Evolutionary conservation across 495 filamentous ascomycete species (phyloP).

Genomic region (Neurospora cerealis): DNA sequence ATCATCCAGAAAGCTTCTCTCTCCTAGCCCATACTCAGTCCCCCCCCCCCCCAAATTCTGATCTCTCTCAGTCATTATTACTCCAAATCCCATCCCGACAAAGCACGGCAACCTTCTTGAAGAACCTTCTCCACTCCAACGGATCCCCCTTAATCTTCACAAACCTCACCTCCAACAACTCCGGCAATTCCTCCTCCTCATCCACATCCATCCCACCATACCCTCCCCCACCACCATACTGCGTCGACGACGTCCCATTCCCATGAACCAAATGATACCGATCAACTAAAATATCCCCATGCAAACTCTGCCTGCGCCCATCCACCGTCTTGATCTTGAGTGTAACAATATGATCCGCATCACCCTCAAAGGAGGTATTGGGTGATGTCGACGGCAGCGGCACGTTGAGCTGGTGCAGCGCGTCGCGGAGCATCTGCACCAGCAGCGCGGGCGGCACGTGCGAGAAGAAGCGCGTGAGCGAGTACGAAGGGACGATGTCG

Average conservation of each 20-base stretch:
- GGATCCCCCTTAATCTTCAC: constrained; percentile 94
- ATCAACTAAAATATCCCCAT: constrained; percentile 77
- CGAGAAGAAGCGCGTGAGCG: constrained; percentile 87
- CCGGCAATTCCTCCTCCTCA: constrained; percentile 52
- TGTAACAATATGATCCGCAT: constrained; percentile 42
- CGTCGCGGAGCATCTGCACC: constrained; percentile 67
- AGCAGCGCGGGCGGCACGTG: constrained; percentile 67
- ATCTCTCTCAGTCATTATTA: constrained; percentile 13
- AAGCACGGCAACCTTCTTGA: constrained; percentile 79
- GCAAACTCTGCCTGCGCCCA: constrained; percentile 66
- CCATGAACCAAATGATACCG: constrained; percentile 37
- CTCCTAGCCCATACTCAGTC: background rate
- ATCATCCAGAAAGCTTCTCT: background rate
- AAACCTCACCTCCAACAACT: constrained; percentile 82
- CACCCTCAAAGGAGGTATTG: constrained; percentile 6
- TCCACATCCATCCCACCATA: background rate
- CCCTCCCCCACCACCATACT: background rate
- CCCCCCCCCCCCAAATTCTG: too few relatives aligned
- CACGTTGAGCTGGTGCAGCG: constrained; percentile 73
- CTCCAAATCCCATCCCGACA: constrained; percentile 74
- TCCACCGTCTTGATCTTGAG: constrained; percentile 69
- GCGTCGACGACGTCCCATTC: background rate
- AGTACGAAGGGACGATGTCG: constrained; percentile 72
- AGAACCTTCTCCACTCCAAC: constrained; percentile 92
- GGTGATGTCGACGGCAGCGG: constrained; percentile 47